Conservation (phyloP, 129 eudicot species). For the Logfia minima region DNA sequence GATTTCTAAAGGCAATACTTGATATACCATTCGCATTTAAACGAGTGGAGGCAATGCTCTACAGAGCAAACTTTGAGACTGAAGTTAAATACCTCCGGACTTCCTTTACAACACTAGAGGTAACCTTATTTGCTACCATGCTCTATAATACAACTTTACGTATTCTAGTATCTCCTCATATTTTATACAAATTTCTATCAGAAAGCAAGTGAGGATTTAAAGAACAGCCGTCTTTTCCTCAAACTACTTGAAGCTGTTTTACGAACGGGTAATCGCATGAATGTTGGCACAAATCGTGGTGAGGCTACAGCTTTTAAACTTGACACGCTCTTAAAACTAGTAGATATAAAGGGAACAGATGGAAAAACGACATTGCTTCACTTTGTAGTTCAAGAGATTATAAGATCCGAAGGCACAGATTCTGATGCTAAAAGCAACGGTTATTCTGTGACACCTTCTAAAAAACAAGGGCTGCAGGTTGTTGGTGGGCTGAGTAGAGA, state of each 20-base stretch:
- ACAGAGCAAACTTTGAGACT: constrained; percentile 83
- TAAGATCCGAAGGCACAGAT: constrained; percentile 64
- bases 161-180: constrained; percentile 15
- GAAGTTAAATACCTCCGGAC: constrained; percentile 74
- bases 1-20: constrained; percentile 75
- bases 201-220: constrained; percentile 83
- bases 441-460: constrained; percentile 42
- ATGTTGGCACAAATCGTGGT: constrained; percentile 92
- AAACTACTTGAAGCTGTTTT: constrained; percentile 97
- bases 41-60: constrained; percentile 95
- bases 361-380: constrained; percentile 96
- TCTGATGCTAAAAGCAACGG: constrained; percentile 40
- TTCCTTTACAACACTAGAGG: constrained; percentile 79
- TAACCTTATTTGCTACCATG: constrained; percentile 19
- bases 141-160: neutral
- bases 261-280: constrained; percentile 91
- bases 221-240: constrained; percentile 82
- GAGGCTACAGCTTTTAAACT: constrained; percentile 93
- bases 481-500: constrained; percentile 82
- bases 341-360: constrained; percentile 90
- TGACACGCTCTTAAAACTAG: constrained; percentile 78
- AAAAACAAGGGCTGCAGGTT: constrained; percentile 75
- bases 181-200: constrained; percentile 32
- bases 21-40: constrained; percentile 88
- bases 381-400: constrained; percentile 97